Percentiles rank a stretch among this genome's conserved stretches.
These are phyloP conservation scores for Cercospora sesami DNA, from an alignment of 2,329 filamentous ascomycete species.

Conservation along the genomic window DNA sequence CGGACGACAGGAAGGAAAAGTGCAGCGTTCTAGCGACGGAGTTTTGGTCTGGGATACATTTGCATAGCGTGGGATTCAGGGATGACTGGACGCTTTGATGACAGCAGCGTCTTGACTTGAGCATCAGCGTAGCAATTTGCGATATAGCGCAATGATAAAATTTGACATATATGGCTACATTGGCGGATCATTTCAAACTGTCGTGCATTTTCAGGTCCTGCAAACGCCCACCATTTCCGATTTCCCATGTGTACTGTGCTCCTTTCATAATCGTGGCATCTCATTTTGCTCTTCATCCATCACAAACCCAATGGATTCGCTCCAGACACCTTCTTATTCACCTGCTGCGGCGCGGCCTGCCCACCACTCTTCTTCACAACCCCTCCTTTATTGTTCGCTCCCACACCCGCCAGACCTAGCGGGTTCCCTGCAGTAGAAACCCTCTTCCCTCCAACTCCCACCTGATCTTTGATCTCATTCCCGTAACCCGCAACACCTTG, in stretches of 20 bases:
- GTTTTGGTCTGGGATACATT: constrained; percentile 8
- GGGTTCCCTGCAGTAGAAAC: constrained; percentile 50
- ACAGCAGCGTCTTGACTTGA: constrained; percentile 27
- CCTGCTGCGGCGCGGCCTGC: constrained; percentile 8
- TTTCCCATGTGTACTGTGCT: not conserved
- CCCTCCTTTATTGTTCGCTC: constrained; percentile 15
- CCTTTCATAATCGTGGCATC: not conserved
- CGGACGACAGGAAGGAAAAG: constrained; percentile 18
- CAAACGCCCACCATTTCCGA: not conserved
- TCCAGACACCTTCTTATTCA: constrained; percentile 37
- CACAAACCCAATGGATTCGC: constrained; percentile 48
- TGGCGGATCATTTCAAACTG: not conserved
- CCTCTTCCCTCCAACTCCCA: constrained; percentile 47
- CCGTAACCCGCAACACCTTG: constrained; percentile 52
- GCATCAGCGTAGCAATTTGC: constrained; percentile 19
- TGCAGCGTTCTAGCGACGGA: constrained; percentile 21
- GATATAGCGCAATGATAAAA: not conserved
- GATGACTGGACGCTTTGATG: constrained; percentile 24
- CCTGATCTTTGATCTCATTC: constrained; percentile 52
- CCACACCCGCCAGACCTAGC: constrained; percentile 43
- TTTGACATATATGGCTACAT: not conserved
- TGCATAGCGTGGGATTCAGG: constrained; percentile 28
- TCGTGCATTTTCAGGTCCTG: not conserved
- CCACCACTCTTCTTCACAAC: constrained; percentile 32
- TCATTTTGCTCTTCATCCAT: not conserved